Percentiles rank a stretch among this genome's conserved stretches.
Evolutionary conservation across 208 protist genomes (phyloP).

Genomic region (Wallacemonas sp.): DNA sequence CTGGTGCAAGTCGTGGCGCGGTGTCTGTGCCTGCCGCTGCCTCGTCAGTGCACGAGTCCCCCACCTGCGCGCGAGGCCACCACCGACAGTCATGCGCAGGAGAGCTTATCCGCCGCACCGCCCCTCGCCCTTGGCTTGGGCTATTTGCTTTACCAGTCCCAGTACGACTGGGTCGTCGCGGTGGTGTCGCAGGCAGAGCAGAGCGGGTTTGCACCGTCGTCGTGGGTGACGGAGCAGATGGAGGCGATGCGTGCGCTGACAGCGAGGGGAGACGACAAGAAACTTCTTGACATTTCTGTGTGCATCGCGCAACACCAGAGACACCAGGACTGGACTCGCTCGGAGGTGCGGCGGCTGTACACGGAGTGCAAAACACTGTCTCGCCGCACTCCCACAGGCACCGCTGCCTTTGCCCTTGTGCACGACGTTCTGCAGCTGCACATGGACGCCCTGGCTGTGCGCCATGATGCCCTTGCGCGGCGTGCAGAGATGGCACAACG

Average conservation of each 20-base stretch:
- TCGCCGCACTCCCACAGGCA: slow-evolving; percentile 3
- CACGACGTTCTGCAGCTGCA: slow-evolving; percentile 21
- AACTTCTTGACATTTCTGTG: background rate
- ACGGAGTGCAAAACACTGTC: slow-evolving; percentile 5
- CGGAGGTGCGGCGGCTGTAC: slow-evolving; percentile 10
- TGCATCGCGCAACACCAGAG: slow-evolving; percentile 8
- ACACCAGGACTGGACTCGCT: slow-evolving; percentile 12
- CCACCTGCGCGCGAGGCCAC: background rate
- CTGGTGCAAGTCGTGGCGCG: background rate
- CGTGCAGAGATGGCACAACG: slow-evolving; percentile 12
- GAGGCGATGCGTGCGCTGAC: background rate
- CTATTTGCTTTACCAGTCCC: background rate
- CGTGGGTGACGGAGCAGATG: background rate
- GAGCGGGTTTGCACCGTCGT: too few species aligned
- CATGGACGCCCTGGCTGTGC: slow-evolving; percentile 15
- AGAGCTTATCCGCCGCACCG: too few species aligned
- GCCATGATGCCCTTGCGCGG: slow-evolving; percentile 20
- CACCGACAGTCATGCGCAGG: too few species aligned
- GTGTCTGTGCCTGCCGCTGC: background rate
- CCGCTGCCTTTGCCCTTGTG: slow-evolving; percentile 3
- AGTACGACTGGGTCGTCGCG: background rate
- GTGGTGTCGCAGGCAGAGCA: too few species aligned
- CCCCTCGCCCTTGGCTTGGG: background rate
- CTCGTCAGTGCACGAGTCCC: background rate
- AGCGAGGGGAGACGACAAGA: too few species aligned